Evolutionary conservation across 352 stramenopile species (phyloP).

Genomic region (Phytopythium montanum): DNA sequence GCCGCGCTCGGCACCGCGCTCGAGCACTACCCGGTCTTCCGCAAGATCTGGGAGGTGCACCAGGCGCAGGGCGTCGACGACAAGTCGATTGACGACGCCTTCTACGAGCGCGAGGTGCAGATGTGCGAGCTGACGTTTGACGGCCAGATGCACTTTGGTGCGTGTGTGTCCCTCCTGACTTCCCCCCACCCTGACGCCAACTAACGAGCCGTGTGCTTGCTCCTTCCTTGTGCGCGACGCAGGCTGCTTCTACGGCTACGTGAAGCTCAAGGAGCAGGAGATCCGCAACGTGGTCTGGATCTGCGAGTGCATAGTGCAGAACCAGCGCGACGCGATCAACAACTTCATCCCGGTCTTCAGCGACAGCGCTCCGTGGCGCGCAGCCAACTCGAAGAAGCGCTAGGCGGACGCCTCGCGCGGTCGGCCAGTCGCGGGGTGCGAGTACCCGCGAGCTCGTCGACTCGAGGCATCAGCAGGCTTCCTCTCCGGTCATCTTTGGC

Average conservation of each 20-base stretch:
- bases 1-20: constrained; percentile 83
- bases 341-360: constrained; percentile 99
- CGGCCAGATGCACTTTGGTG: constrained; percentile 98
- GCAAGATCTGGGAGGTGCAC: constrained; percentile 97
- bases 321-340: constrained; percentile 98
- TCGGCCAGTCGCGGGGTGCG: no score
- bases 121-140: constrained; percentile 98
- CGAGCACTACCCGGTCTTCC: constrained; percentile 95
- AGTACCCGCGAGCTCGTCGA: no score
- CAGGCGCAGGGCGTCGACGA: constrained; percentile 91
- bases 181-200: not conserved
- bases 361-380: constrained; percentile 92
- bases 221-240: not conserved
- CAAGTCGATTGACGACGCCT: constrained; percentile 98
- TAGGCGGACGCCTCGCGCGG: constrained; percentile 8
- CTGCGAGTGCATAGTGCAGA: constrained; percentile 98
- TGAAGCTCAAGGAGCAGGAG: constrained; percentile 99
- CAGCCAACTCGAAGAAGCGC: constrained; percentile 57
- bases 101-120: constrained; percentile 99
- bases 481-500: no score
- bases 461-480: no score
- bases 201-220: not conserved
- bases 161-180: constrained; percentile 7
- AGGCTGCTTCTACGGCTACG: constrained; percentile 97
- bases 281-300: constrained; percentile 99